Base-by-base conservation (phyloP, 179 eudicot species). In the Pouteria campechiana region DNA sequence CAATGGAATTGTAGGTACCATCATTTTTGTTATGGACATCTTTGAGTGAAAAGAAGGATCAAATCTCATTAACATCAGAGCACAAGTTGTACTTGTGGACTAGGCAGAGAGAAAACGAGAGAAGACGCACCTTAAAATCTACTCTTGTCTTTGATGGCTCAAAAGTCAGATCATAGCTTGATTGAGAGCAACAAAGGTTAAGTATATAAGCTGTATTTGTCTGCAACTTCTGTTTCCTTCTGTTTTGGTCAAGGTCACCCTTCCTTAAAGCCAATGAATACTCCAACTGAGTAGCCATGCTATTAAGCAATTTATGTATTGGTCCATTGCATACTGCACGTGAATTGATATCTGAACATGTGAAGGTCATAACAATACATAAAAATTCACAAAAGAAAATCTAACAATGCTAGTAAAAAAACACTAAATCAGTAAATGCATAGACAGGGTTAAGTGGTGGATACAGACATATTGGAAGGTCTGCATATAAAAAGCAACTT, bases 401-500 rank as follows among this genome's bases (percentile, higher is more conserved):
- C 37, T 10, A 12, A 41, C 36, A 11, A 24, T n/a, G 17, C 6
- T 19, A 30, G 24, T 13, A 27, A 18, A 40, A 13, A 17, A 17
- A 29, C 21, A 21, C 0, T 14, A 49, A 25, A 58, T 20, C 20
- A 42, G 29, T 19, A 37, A 25, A 48, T 6, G 25, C 46, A 45
- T 32, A 42, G 32, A 18, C 33, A 41, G n/a, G n/a, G 7, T 16
- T 25, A 37, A 17, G 15, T 35, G 31, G 23, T 29, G 99, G 99
- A 87, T 92, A 92, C 99, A 87, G 51, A 83, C 67, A 63, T 79
- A 80, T 56, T 92, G 99, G 55, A 87, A 43, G 47, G 64, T 94
- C 99, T 87, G 99, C 83, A 73, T 41, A 55, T 25, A 46, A 34
- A 23, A 43, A 30, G 14, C 54, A 16, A 20, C 37, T 36, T 35